These are phyloP conservation scores for Niveomyces coronatus DNA, from an alignment of 2,329 filamentous ascomycete genomes.

Conservation along the genomic window DNA sequence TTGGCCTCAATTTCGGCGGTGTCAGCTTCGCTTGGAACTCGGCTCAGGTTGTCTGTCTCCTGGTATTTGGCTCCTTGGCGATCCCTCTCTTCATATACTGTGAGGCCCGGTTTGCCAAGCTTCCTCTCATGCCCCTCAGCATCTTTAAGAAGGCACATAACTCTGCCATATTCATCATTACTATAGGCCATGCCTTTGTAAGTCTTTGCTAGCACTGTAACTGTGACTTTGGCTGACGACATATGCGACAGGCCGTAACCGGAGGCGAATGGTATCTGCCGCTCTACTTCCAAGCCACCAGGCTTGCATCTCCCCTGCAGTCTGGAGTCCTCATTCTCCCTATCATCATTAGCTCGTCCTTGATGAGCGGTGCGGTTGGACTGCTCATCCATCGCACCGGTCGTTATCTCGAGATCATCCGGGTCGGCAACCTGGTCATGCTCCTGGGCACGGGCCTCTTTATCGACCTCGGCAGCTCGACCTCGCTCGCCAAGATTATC, in stretches of 20 bases:
- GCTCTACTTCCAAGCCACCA: slow-evolving; percentile 61
- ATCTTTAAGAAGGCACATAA: slow-evolving; percentile 49
- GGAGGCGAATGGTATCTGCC: slow-evolving; percentile 61
- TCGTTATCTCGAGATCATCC: slow-evolving; percentile 46
- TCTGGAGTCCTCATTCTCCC: slow-evolving; percentile 8
- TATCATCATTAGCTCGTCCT: slow-evolving; percentile 19
- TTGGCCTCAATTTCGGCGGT: slow-evolving; percentile 61
- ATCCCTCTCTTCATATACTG: slow-evolving; percentile 44
- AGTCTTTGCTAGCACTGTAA: background rate
- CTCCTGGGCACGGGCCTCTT: slow-evolving; percentile 49
- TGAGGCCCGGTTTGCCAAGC: slow-evolving; percentile 52
- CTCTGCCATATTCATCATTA: slow-evolving; percentile 41
- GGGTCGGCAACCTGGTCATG: slow-evolving; percentile 41
- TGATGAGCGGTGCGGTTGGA: slow-evolving; percentile 20
- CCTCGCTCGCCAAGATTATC: slow-evolving; percentile 36
- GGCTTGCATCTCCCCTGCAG: slow-evolving; percentile 30
- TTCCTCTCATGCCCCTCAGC: slow-evolving; percentile 58
- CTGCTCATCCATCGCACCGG: slow-evolving; percentile 35
- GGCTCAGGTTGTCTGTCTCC: slow-evolving; percentile 48
- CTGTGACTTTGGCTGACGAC: background rate
- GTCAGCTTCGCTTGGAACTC: slow-evolving; percentile 52
- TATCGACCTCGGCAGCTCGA: slow-evolving; percentile 42
- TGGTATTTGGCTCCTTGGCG: slow-evolving; percentile 47
- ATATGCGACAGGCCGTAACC: slow-evolving; percentile 24
- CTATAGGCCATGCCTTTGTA: slow-evolving; percentile 39